phyloP scores from a whole-genome alignment of 441 rosid genomes.

The Cnidoscolus chayamansa region DNA sequence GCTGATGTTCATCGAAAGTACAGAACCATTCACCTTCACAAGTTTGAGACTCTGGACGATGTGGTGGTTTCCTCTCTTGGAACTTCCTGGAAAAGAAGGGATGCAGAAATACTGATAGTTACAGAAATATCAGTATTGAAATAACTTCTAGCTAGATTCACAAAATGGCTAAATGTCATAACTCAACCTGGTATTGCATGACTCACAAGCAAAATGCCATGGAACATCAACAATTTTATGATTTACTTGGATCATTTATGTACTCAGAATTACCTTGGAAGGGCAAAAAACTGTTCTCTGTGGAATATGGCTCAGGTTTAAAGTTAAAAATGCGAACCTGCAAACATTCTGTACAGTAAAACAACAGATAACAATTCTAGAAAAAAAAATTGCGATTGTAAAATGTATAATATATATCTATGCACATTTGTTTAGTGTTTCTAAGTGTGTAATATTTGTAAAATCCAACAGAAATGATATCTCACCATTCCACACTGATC shows the following conservation, averaged over 20 bases:
- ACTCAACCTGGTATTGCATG: neutral
- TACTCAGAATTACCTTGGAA: conserved; percentile 47
- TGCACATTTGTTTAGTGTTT: neutral
- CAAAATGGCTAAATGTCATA: neutral
- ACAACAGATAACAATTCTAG: conserved; percentile 10
- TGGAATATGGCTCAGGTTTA: conserved; percentile 66
- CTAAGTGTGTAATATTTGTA: neutral
- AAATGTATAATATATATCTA: neutral
- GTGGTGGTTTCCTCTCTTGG: conserved; percentile 66
- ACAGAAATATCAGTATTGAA: neutral
- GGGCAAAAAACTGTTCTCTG: conserved; percentile 60
- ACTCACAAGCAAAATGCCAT: neutral
- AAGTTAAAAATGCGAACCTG: conserved; percentile 81
- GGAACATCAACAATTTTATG: neutral
- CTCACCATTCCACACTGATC: conserved; percentile 79
- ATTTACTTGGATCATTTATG: conserved; percentile 6
- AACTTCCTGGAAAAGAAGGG: conserved; percentile 49
- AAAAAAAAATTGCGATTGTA: conserved; percentile 2
- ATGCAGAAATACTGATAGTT: neutral
- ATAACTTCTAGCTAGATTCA: neutral
- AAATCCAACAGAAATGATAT: conserved; percentile 11
- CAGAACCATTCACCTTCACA: conserved; percentile 63
- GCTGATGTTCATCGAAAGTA: conserved; percentile 53
- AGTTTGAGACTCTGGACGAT: conserved; percentile 58
- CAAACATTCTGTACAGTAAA: conserved; percentile 9